Evolutionary conservation across 2,329 filamentous ascomycete genomes (phyloP).

Genomic region (Aureobasidium sp.): DNA sequence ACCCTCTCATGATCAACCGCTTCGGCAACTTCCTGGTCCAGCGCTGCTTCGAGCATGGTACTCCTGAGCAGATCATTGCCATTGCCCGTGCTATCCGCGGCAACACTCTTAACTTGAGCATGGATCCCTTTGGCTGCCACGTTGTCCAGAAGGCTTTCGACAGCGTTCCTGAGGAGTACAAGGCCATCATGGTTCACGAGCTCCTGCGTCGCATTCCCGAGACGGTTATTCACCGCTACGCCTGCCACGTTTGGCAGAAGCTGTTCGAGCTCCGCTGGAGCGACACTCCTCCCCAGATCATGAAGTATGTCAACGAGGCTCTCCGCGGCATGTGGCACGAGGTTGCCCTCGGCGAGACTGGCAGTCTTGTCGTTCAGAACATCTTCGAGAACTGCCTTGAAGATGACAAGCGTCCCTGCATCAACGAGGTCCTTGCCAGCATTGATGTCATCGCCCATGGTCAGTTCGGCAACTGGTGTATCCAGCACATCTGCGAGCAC

Average conservation of each 20-base stretch:
- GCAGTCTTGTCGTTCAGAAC: conserved; percentile 96
- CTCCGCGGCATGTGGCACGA: conserved; percentile 97
- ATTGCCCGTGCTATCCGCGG: conserved; percentile 92
- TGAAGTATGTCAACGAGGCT: conserved; percentile 96
- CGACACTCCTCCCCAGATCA: conserved; percentile 90
- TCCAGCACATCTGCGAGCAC: conserved; percentile 98
- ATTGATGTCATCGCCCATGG: conserved; percentile 96
- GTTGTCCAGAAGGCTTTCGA: conserved; percentile 99
- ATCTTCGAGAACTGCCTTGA: conserved; percentile 99
- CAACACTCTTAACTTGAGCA: conserved; percentile 87
- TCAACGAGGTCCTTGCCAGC: conserved; percentile 89
- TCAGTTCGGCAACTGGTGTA: conserved; percentile 99
- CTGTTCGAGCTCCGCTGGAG: conserved; percentile 96
- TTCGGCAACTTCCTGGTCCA: conserved; percentile 98
- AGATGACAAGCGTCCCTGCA: conserved; percentile 97
- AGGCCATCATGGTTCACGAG: conserved; percentile 98
- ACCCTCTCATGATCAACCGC: conserved; percentile 93
- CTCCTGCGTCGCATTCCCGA: conserved; percentile 90
- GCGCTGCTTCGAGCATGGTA: conserved; percentile 97
- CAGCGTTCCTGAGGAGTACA: conserved; percentile 93
- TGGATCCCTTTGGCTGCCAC: conserved; percentile 98
- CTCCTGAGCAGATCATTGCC: conserved; percentile 84
- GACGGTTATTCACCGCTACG: conserved; percentile 96
- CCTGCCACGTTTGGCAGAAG: conserved; percentile 99
- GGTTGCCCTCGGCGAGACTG: conserved; percentile 92